These are phyloP conservation scores for Taxawa tesnikishii DNA, from an alignment of 2,329 filamentous ascomycete species.

Conservation along the genomic window DNA sequence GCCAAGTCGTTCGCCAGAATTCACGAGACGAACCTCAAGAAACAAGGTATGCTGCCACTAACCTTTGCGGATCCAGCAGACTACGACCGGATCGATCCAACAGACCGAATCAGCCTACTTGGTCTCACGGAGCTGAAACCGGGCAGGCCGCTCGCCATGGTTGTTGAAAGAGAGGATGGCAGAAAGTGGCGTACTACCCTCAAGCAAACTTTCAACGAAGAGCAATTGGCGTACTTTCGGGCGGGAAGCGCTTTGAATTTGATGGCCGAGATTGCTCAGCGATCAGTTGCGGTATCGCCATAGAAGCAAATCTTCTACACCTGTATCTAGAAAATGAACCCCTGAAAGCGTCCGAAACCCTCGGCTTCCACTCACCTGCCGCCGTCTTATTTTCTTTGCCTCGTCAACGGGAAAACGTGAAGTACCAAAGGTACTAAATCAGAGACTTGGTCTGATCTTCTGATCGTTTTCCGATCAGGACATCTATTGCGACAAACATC, in stretches of 20 bases:
- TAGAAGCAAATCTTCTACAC: no score
- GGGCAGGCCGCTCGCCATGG: constrained; percentile 84
- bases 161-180: constrained; percentile 74
- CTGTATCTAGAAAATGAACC: no score
- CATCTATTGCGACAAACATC: no score
- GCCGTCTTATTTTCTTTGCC: no score
- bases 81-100: constrained; percentile 91
- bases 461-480: no score
- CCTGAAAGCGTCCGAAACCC: no score
- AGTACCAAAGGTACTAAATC: constrained; percentile 1
- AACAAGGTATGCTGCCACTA: constrained; percentile 99
- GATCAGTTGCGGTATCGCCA: no score
- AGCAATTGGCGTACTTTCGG: constrained; percentile 98
- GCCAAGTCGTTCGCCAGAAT: constrained; percentile 95
- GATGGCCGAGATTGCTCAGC: constrained; percentile 95
- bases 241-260: constrained; percentile 96
- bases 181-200: constrained; percentile 70
- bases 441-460: constrained; percentile 6
- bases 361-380: no score
- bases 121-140: constrained; percentile 83
- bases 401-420: no score
- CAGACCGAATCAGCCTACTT: constrained; percentile 83
- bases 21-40: constrained; percentile 99
- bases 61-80: constrained; percentile 91
- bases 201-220: constrained; percentile 93